phyloP scores from a whole-genome alignment of 1,284 basidiomycete species.

The Omphalotus olearius region DNA sequence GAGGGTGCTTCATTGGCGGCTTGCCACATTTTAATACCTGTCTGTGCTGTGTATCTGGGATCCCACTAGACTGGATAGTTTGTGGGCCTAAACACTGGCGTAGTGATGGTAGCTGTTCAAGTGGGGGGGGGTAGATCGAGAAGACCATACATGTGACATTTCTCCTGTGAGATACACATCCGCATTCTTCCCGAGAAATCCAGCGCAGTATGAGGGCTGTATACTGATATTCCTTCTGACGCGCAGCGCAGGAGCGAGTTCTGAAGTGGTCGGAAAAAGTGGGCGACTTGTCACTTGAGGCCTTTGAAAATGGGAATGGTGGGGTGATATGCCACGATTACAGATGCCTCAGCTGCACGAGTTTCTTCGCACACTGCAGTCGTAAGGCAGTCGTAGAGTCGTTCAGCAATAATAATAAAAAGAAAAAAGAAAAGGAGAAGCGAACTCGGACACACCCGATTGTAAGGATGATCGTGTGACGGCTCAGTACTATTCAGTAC shows the following conservation, averaged over 20 bases:
- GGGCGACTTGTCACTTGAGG: constrained; percentile 70
- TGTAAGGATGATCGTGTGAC: constrained; percentile 73
- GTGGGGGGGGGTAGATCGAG: neutral
- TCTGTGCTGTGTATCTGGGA: too few species aligned
- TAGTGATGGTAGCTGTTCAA: too few species aligned
- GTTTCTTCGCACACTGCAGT: constrained; percentile 77
- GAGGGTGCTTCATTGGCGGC: too few species aligned
- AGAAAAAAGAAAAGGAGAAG: neutral
- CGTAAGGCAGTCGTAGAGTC: constrained; percentile 58
- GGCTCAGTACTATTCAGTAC: constrained; percentile 61
- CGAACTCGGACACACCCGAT: constrained; percentile 64
- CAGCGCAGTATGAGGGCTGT: constrained; percentile 83
- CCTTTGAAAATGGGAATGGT: constrained; percentile 87
- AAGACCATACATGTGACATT: constrained; percentile 73
- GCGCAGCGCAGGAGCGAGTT: constrained; percentile 75
- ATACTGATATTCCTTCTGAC: constrained; percentile 81
- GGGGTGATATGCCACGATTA: constrained; percentile 87
- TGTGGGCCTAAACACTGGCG: too few species aligned
- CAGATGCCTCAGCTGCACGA: constrained; percentile 53
- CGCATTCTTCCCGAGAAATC: constrained; percentile 68
- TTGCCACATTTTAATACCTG: too few species aligned
- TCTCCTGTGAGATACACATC: constrained; percentile 91
- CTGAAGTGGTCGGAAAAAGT: constrained; percentile 82
- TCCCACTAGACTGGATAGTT: too few species aligned
- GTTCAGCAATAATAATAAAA: too few species aligned